Percentiles rank a stretch among this genome's conserved stretches.
Evolutionary conservation across 768 basidiomycete species (phyloP).

Genomic region (Kwoniella sp.): DNA sequence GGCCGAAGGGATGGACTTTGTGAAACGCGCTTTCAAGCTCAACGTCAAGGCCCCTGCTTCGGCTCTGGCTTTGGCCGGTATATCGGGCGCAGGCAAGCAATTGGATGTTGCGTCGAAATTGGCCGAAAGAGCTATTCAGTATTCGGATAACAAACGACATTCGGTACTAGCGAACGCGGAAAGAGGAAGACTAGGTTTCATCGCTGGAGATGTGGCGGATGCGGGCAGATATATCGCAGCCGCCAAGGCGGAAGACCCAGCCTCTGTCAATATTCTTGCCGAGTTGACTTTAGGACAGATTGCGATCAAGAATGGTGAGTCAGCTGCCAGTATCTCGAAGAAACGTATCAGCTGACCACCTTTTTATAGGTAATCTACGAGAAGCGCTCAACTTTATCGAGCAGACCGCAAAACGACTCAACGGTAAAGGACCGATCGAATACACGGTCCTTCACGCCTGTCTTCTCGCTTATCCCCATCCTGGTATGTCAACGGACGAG

Average conservation of each 20-base stretch:
- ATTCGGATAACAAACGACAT: slow-evolving; percentile 69
- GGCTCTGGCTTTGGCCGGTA: slow-evolving; percentile 42
- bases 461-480: slow-evolving; percentile 77
- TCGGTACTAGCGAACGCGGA: slow-evolving; percentile 77
- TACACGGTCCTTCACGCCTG: slow-evolving; percentile 87
- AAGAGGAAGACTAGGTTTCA: slow-evolving; percentile 80
- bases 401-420: slow-evolving; percentile 49
- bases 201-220: slow-evolving; percentile 65
- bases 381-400: slow-evolving; percentile 57
- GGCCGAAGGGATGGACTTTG: slow-evolving; percentile 57
- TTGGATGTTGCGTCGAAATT: slow-evolving; percentile 76
- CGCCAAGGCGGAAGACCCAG: slow-evolving; percentile 61
- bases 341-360: background rate
- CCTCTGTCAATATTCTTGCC: slow-evolving; percentile 71
- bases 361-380: slow-evolving; percentile 46
- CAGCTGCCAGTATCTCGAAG: background rate
- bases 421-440: slow-evolving; percentile 65
- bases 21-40: slow-evolving; percentile 64
- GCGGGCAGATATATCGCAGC: slow-evolving; percentile 76
- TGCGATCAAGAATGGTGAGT: slow-evolving; percentile 76
- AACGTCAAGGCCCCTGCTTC: slow-evolving; percentile 44
- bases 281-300: slow-evolving; percentile 84
- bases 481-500: slow-evolving; percentile 75
- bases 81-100: slow-evolving; percentile 40
- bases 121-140: slow-evolving; percentile 91